phyloP scores from a whole-genome alignment of 192 early-diverging fungal genomes.

The Ambispora gerdemannii region DNA sequence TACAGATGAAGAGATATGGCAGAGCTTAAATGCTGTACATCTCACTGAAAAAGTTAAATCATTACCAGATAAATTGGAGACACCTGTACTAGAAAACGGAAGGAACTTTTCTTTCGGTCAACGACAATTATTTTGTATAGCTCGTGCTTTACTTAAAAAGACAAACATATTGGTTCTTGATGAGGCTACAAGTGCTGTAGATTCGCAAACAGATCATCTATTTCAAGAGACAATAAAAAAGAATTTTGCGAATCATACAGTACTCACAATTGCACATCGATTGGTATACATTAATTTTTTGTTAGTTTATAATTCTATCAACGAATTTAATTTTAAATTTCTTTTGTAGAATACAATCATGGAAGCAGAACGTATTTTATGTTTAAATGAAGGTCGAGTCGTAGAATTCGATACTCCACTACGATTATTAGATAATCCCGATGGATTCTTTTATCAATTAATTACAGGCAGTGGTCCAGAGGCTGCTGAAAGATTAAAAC shows the following conservation, averaged over 20 bases:
- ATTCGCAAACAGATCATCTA: slow-evolving; percentile 44
- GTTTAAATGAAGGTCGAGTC: slow-evolving; percentile 48
- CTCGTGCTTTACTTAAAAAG: slow-evolving; percentile 54
- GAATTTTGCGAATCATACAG: slow-evolving; percentile 51
- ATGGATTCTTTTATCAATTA: slow-evolving; percentile 42
- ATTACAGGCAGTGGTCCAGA: slow-evolving; percentile 39
- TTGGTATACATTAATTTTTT: slow-evolving; percentile 28
- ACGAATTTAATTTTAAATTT: background rate
- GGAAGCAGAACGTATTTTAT: slow-evolving; percentile 53
- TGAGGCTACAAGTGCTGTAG: slow-evolving; percentile 61
- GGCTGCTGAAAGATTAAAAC: slow-evolving; percentile 33
- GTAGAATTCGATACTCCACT: slow-evolving; percentile 43
- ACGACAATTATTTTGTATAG: slow-evolving; percentile 56
- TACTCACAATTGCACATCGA: slow-evolving; percentile 66
- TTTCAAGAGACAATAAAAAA: slow-evolving; percentile 54
- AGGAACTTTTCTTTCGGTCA: slow-evolving; percentile 60
- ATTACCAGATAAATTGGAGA: slow-evolving; percentile 41
- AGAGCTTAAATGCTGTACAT: slow-evolving; percentile 52
- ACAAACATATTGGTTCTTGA: slow-evolving; percentile 64
- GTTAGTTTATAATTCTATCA: background rate
- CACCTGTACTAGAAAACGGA: slow-evolving; percentile 47
- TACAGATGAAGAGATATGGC: slow-evolving; percentile 65
- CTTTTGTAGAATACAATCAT: slow-evolving; percentile 42
- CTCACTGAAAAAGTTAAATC: slow-evolving; percentile 42
- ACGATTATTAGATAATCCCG: slow-evolving; percentile 38